Base-by-base conservation (phyloP, 495 filamentous ascomycete genomes). In the Oidiodendron maius region DNA sequence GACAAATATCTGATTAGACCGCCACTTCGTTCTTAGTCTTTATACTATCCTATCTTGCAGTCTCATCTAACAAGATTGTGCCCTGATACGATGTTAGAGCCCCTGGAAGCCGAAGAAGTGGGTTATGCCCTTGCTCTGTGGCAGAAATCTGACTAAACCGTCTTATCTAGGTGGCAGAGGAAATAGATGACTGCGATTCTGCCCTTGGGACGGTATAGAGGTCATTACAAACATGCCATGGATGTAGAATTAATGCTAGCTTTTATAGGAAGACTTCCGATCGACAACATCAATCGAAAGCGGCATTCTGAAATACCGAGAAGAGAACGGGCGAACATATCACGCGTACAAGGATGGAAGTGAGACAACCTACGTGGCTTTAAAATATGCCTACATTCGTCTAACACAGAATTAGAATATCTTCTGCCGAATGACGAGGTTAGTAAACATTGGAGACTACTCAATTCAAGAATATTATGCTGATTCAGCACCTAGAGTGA, bases 341-440 rank as follows among this genome's bases (percentile, higher is more conserved):
- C 63, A 67, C 43, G 53, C 48, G 36, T 67, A 67, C 48, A 65
- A 65, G 48, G 46, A 64, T 44, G 61, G 64, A 21, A 63, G 61
- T 66, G 21, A 49, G 55, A n/a, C n/a, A n/a, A n/a, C n/a, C n/a
- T n/a, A n/a, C n/a, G n/a, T n/a, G n/a, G n/a, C n/a, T n/a, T n/a
- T n/a, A n/a, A n/a, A n/a, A n/a, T n/a, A n/a, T 37, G 4, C 4
- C 32, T 21, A 43, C 6, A 40, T 18, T n/a, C n/a, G 26, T 23
- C 26, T n/a, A 24, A 4, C 2, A 10, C 1, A 15, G 37, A 15
- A 9, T 22, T 24, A 42, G 40, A 24, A 22, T 42, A 42, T 42
- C 40, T 11, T 1, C 13, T 21, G 15, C 40, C 40, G 2, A 42
- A 42, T 22, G 40, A 42, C 20, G 40, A 42, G 40, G 40, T 42